Evolutionary conservation across 2,329 filamentous ascomycete genomes (phyloP).

Genomic region (Colletotrichum sp.): DNA sequence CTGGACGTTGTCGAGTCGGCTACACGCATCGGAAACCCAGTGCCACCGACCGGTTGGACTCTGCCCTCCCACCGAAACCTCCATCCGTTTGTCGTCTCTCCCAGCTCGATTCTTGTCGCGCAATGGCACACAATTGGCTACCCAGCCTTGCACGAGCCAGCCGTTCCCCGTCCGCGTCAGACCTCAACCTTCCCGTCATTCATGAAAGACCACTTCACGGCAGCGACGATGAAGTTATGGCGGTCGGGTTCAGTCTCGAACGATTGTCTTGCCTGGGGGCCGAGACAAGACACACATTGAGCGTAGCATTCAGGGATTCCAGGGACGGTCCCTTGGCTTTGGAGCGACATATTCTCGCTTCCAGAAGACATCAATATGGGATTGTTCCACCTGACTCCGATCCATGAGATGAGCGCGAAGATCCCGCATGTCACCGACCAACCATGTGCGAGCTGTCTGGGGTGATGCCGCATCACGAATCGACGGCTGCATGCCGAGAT

Average conservation of each 20-base stretch:
- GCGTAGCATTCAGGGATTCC: background rate
- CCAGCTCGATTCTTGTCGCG: background rate
- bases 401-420: background rate
- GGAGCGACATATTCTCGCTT: background rate
- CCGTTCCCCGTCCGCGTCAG: background rate
- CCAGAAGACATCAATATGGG: background rate
- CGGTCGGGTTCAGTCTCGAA: background rate
- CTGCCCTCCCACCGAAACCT: background rate
- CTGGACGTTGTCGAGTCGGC: background rate
- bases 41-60: background rate
- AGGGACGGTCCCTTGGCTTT: background rate
- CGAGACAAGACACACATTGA: background rate
- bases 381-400: background rate
- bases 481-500: conserved; percentile 7
- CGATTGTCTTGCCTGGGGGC: background rate
- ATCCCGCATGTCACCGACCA: conserved; percentile 11
- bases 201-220: background rate
- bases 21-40: background rate
- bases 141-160: conserved; percentile 3
- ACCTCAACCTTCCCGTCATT: background rate
- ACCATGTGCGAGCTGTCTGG: background rate
- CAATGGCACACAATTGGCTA: conserved; percentile 1
- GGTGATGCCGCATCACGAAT: background rate
- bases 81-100: background rate
- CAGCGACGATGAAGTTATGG: background rate